A percentile compares a stretch with the other conserved stretches of the same genome.
phyloP scores from a whole-genome alignment of 2,329 filamentous ascomycete genomes.

The Pyrenochaeta sp. region DNA sequence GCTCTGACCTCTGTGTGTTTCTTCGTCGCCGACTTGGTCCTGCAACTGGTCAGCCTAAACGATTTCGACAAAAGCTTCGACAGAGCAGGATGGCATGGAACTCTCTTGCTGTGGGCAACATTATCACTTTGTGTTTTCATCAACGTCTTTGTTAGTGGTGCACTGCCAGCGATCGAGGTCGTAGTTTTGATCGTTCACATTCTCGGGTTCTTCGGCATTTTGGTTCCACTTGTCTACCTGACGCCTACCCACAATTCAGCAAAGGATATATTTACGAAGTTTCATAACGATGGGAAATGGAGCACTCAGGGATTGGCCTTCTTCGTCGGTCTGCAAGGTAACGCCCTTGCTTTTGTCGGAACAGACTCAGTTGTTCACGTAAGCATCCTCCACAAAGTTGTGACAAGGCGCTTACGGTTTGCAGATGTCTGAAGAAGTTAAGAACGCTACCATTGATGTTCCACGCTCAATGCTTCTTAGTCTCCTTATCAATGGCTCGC shows the following conservation, averaged over 20 bases:
- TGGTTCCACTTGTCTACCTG: constrained; percentile 51
- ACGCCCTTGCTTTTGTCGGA: constrained; percentile 48
- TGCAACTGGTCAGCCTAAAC: constrained; percentile 50
- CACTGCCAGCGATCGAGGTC: constrained; percentile 59
- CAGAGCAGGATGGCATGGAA: constrained; percentile 58
- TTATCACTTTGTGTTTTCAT: constrained; percentile 51
- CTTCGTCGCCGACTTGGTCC: constrained; percentile 43
- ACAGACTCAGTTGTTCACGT: constrained; percentile 50
- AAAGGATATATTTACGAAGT: constrained; percentile 54
- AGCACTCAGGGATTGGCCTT: constrained; percentile 53
- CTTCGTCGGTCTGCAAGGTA: constrained; percentile 52
- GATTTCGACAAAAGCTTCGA: constrained; percentile 47
- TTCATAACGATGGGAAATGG: constrained; percentile 58
- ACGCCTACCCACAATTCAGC: constrained; percentile 49
- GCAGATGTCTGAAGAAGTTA: constrained; percentile 50
- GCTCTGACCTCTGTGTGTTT: constrained; percentile 46
- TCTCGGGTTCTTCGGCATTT: constrained; percentile 61
- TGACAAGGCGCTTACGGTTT: constrained; percentile 6
- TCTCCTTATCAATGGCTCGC: constrained; percentile 50
- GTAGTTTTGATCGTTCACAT: constrained; percentile 59
- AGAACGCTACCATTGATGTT: constrained; percentile 45
- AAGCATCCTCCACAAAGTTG: constrained; percentile 10
- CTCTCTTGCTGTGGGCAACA: constrained; percentile 57
- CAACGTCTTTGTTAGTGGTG: constrained; percentile 57
- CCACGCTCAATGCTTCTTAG: constrained; percentile 55